phyloP scores from a whole-genome alignment of 176 grass and related monocot species.

The Eragrostis curvula region DNA sequence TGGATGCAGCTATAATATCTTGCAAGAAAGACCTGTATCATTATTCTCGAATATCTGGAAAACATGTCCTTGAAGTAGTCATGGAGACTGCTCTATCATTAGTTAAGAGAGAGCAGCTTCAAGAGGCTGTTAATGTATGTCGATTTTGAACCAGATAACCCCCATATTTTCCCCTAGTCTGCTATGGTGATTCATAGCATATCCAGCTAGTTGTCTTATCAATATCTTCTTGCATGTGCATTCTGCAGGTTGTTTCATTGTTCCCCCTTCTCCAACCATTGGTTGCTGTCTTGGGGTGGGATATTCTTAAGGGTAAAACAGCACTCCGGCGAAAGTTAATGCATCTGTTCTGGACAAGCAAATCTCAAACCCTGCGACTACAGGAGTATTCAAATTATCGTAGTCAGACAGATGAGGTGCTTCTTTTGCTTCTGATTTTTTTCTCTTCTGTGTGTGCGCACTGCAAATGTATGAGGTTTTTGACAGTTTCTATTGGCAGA shows the following conservation, averaged over 20 bases:
- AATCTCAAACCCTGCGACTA: conserved; percentile 75
- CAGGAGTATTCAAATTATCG: conserved; percentile 82
- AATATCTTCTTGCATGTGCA: conserved; percentile 40
- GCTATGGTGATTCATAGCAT: conserved; percentile 34
- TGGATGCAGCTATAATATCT: conserved; percentile 47
- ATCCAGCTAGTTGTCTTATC: conserved; percentile 22
- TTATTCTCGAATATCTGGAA: conserved; percentile 77
- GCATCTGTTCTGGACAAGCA: conserved; percentile 93
- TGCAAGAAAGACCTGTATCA: conserved; percentile 93
- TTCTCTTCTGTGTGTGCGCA: neutral
- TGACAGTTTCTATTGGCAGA: conserved; percentile 62
- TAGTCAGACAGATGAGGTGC: conserved; percentile 72
- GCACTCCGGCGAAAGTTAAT: conserved; percentile 74
- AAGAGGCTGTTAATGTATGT: conserved; percentile 88
- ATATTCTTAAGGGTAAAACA: conserved; percentile 91
- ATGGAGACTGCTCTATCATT: conserved; percentile 81
- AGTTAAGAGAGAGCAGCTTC: conserved; percentile 77
- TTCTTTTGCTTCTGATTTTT: conserved; percentile 27
- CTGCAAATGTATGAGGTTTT: conserved; percentile 25
- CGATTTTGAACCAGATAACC: conserved; percentile 29
- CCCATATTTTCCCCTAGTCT: conserved; percentile 5
- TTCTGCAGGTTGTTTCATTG: conserved; percentile 76
- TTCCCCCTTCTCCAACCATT: conserved; percentile 95
- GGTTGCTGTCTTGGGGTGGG: conserved; percentile 93
- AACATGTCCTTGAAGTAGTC: conserved; percentile 77